Percentiles rank a stretch among this genome's conserved stretches.
Evolutionary conservation across 2,329 filamentous ascomycete species (phyloP).

Genomic region (Beauveria medogensis): DNA sequence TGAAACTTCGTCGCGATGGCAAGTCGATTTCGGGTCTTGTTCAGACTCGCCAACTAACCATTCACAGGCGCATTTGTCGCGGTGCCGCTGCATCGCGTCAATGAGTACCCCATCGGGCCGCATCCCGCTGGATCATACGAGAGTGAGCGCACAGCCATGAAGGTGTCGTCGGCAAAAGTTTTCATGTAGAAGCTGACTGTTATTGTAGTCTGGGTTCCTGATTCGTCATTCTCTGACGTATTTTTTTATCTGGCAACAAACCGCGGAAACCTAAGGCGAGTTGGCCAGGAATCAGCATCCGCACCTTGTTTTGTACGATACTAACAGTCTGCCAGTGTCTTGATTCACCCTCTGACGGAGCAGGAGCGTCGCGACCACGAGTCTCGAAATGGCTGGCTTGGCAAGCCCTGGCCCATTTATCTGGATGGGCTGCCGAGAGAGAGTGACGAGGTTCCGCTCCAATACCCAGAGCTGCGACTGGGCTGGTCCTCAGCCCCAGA

Average conservation of each 20-base stretch:
- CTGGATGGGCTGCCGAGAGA: conserved; percentile 21
- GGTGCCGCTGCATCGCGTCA: conserved; percentile 24
- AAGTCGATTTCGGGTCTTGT: background rate
- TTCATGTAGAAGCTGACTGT: background rate
- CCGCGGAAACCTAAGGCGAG: conserved; percentile 22
- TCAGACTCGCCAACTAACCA: background rate
- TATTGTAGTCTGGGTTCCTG: conserved; percentile 24
- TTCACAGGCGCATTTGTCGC: conserved; percentile 25
- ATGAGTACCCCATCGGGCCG: conserved; percentile 25
- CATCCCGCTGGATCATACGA: conserved; percentile 28
- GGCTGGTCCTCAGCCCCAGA: conserved; percentile 22
- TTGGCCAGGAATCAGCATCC: background rate
- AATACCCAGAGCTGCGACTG: conserved; percentile 24
- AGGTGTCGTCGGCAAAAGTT: background rate
- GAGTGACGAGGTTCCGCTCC: conserved; percentile 20
- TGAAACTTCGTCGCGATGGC: conserved; percentile 26
- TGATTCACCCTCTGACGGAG: conserved; percentile 25
- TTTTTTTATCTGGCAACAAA: conserved; percentile 27
- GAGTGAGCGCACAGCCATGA: conserved; percentile 14
- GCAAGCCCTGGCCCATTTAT: conserved; percentile 26
- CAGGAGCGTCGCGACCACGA: conserved; percentile 25
- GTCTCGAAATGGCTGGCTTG: conserved; percentile 25
- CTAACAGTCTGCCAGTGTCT: conserved; percentile 16
- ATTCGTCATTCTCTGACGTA: conserved; percentile 27
- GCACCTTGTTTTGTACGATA: background rate